Percentiles rank a stretch among this genome's conserved stretches.
phyloP scores from a whole-genome alignment of 2,329 filamentous ascomycete species.

The Ramularia collo-cygni region DNA sequence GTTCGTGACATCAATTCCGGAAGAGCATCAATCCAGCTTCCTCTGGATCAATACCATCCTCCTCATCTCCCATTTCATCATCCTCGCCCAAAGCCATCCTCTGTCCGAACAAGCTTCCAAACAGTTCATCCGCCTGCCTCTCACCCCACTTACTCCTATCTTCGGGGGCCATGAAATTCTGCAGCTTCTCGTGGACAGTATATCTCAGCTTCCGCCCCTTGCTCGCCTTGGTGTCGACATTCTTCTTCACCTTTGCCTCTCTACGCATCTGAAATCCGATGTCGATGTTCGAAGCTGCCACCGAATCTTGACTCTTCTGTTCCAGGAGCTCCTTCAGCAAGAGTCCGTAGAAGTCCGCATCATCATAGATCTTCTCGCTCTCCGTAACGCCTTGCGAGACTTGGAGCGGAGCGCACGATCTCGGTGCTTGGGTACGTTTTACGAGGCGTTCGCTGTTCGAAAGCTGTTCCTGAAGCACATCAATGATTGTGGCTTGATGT shows the following conservation, averaged over 20 bases:
- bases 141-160: constrained; percentile 75
- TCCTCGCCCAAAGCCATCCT: constrained; percentile 39
- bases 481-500: constrained; percentile 59
- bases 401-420: constrained; percentile 70
- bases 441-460: constrained; percentile 58
- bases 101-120: constrained; percentile 45
- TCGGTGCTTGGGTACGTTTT: constrained; percentile 61
- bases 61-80: constrained; percentile 27
- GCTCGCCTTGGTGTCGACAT: constrained; percentile 87
- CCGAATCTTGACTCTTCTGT: constrained; percentile 59
- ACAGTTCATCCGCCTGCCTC: constrained; percentile 62
- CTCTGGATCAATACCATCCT: constrained; percentile 18
- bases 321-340: constrained; percentile 90
- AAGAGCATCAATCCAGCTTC: constrained; percentile 30
- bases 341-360: constrained; percentile 89
- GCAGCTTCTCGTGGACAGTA: constrained; percentile 91
- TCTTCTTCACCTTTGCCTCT: constrained; percentile 75
- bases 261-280: constrained; percentile 46
- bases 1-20: constrained; percentile 13
- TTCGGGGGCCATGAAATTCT: constrained; percentile 96
- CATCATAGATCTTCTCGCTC: constrained; percentile 70
- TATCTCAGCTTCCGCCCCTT: constrained; percentile 93
- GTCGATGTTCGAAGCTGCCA: constrained; percentile 36
- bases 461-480: constrained; percentile 63
- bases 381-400: constrained; percentile 40